A percentile compares a stretch with the other conserved stretches of the same genome.
Conservation (phyloP, 2,329 filamentous ascomycete genomes). For the Massarina eburnea region DNA sequence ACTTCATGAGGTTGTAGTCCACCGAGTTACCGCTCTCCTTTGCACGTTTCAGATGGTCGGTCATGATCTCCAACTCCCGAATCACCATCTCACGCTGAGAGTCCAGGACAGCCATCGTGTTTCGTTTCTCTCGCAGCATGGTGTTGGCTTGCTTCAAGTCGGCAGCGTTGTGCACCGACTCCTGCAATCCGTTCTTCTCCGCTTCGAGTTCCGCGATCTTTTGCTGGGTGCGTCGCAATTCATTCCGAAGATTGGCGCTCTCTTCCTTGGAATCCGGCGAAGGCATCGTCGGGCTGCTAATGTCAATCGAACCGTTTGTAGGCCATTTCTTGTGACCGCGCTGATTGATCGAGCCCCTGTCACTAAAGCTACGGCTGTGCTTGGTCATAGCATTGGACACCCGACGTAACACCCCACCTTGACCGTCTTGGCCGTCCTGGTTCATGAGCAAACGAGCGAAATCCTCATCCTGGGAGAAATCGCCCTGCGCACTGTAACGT, state of each 20-base stretch:
- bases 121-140: conserved; percentile 87
- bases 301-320: conserved; percentile 50
- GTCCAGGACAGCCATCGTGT: conserved; percentile 91
- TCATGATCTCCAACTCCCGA: conserved; percentile 84
- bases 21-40: conserved; percentile 78
- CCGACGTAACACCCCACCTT: conserved; percentile 67
- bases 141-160: conserved; percentile 78
- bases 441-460: conserved; percentile 84
- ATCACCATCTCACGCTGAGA: conserved; percentile 96
- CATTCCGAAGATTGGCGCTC: conserved; percentile 59
- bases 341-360: conserved; percentile 48
- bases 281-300: conserved; percentile 71
- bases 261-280: conserved; percentile 55
- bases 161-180: conserved; percentile 58
- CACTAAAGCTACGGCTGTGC: conserved; percentile 86
- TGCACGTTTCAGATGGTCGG: conserved; percentile 81
- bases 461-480: conserved; percentile 94
- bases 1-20: conserved; percentile 71
- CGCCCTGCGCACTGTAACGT: conserved; percentile 70
- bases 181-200: conserved; percentile 63
- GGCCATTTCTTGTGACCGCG: conserved; percentile 44
- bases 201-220: conserved; percentile 82
- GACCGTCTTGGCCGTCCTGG: conserved; percentile 59
- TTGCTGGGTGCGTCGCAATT: conserved; percentile 79
- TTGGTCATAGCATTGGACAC: conserved; percentile 87